Evolutionary conservation across 495 filamentous ascomycete species (phyloP).

Genomic region (Daldinia concentrica): DNA sequence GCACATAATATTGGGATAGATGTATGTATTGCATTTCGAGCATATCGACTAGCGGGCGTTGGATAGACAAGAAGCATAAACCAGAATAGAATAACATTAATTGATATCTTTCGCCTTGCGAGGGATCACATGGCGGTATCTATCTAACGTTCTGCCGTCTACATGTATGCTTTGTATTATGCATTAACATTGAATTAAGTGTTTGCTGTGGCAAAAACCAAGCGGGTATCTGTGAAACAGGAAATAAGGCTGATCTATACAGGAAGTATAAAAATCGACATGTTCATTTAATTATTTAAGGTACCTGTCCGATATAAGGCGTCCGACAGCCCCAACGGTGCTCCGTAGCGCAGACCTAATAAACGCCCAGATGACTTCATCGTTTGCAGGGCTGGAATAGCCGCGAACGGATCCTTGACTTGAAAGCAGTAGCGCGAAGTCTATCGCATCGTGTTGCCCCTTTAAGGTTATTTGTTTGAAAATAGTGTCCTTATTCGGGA

Average conservation of each 20-base stretch:
- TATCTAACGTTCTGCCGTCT: no score
- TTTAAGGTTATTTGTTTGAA: neutral
- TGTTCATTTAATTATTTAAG: neutral
- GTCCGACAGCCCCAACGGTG: neutral
- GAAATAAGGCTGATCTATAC: no score
- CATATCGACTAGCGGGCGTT: slow-evolving; percentile 13
- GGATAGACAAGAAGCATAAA: neutral
- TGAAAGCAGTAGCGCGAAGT: neutral
- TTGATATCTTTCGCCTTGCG: neutral
- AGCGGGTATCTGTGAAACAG: no score
- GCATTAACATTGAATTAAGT: no score
- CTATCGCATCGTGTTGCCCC: neutral
- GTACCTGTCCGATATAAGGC: neutral
- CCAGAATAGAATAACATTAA: neutral
- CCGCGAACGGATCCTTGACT: neutral
- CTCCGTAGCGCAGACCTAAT: neutral
- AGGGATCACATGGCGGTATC: no score
- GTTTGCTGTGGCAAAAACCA: no score
- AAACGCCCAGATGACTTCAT: neutral
- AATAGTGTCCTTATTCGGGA: neutral
- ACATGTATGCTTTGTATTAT: no score
- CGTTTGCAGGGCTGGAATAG: neutral
- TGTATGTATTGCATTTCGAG: slow-evolving; percentile 1
- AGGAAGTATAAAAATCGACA: neutral
- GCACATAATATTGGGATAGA: neutral